These are phyloP conservation scores for Linnemannia schmuckeri DNA, from an alignment of 192 early-diverging fungal species.

Conservation along the genomic window DNA sequence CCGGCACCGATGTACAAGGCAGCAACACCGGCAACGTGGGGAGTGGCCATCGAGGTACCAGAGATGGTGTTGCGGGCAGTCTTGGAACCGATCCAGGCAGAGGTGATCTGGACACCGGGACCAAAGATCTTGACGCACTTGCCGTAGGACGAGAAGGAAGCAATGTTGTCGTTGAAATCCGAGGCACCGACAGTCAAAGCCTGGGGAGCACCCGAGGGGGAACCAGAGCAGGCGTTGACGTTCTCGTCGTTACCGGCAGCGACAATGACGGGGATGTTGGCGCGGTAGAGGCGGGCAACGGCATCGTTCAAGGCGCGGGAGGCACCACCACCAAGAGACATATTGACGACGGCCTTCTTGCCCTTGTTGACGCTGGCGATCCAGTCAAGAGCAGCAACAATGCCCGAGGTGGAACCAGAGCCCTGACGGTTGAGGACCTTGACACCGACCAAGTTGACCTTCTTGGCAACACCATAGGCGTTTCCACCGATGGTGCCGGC, in stretches of 20 bases:
- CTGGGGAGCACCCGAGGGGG: conserved; percentile 63
- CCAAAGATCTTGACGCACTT: conserved; percentile 96
- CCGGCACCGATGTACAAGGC: conserved; percentile 72
- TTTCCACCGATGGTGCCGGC: conserved; percentile 76
- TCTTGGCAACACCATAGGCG: conserved; percentile 81
- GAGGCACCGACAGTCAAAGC: conserved; percentile 92
- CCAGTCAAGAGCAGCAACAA: conserved; percentile 62
- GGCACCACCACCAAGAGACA: conserved; percentile 77
- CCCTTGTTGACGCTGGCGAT: conserved; percentile 33
- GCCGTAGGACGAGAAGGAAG: conserved; percentile 87
- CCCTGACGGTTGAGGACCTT: conserved; percentile 75
- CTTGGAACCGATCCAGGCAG: conserved; percentile 82
- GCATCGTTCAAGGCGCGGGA: conserved; percentile 75
- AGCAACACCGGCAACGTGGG: conserved; percentile 92
- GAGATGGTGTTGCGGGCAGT: conserved; percentile 89
- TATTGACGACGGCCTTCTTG: conserved; percentile 73
- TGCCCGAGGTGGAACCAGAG: conserved; percentile 61
- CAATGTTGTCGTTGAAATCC: conserved; percentile 81
- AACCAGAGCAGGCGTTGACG: conserved; percentile 73
- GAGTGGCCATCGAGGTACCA: conserved; percentile 95
- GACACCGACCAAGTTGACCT: conserved; percentile 73
- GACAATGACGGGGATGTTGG: conserved; percentile 78
- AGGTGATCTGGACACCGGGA: conserved; percentile 89
- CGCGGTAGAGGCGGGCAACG: conserved; percentile 62
- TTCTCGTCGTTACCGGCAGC: conserved; percentile 79